phyloP scores from a whole-genome alignment of 2,329 filamentous ascomycete genomes.

The Diplodia scrobiculata region DNA sequence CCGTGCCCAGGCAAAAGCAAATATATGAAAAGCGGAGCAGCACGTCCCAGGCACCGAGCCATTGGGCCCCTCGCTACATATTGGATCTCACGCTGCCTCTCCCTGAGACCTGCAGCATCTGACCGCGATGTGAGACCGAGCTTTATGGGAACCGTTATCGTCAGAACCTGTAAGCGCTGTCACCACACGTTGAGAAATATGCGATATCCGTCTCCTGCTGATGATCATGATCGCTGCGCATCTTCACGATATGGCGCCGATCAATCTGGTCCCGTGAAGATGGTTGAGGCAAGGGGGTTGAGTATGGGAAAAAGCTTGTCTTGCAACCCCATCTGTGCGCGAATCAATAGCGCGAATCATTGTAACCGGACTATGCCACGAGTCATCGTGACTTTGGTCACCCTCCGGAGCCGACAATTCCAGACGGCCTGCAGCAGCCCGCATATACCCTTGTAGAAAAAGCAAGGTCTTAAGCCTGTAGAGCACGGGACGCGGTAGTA shows the following conservation, averaged over 20 bases:
- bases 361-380: background rate
- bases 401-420: background rate
- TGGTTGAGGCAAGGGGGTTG: constrained; percentile 1
- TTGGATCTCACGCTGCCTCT: constrained; percentile 8
- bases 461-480: background rate
- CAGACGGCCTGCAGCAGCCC: background rate
- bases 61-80: constrained; percentile 3
- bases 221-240: too few species aligned
- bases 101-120: constrained; percentile 11
- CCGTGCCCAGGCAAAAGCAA: background rate
- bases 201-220: background rate
- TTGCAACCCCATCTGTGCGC: background rate
- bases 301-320: constrained; percentile 4
- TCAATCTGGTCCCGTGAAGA: background rate
- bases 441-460: constrained; percentile 5
- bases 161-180: background rate
- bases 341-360: background rate
- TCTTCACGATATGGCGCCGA: background rate
- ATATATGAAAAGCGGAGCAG: constrained; percentile 11
- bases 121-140: constrained; percentile 12
- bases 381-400: background rate
- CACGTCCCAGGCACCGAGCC: constrained; percentile 15
- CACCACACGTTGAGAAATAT: background rate
- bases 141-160: background rate
- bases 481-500: background rate